A percentile compares a stretch with the other conserved stretches of the same genome.
These are phyloP conservation scores for Iberis amara DNA, from an alignment of 441 rosid genomes.

Conservation along the genomic window DNA sequence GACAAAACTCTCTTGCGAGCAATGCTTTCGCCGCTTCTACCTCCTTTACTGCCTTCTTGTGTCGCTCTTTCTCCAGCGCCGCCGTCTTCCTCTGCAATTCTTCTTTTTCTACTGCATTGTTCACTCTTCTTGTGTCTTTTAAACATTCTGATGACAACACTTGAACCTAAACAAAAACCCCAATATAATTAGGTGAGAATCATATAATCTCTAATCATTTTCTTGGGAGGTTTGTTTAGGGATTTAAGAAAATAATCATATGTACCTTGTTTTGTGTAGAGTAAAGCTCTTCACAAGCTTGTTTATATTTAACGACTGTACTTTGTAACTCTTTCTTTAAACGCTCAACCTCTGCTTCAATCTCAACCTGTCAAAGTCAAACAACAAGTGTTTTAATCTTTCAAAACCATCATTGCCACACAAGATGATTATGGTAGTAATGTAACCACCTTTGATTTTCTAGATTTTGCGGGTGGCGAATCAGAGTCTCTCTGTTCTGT, in stretches of 20 bases:
- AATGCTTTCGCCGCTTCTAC: constrained; percentile 63
- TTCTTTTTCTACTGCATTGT: constrained; percentile 60
- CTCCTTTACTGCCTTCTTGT: constrained; percentile 56
- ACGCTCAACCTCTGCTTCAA: constrained; percentile 54
- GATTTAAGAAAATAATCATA: too few relatives aligned
- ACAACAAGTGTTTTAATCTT: neutral
- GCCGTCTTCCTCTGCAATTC: constrained; percentile 52
- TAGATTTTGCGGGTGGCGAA: constrained; percentile 12
- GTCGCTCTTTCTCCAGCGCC: constrained; percentile 55
- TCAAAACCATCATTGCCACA: neutral
- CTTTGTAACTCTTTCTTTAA: constrained; percentile 56
- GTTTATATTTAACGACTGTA: constrained; percentile 52
- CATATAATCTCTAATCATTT: too few relatives aligned
- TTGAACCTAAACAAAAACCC: constrained; percentile 42
- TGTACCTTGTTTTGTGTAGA: constrained; percentile 66
- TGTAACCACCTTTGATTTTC: constrained; percentile 21
- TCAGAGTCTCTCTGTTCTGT: neutral
- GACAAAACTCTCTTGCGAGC: constrained; percentile 52
- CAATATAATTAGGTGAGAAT: too few relatives aligned
- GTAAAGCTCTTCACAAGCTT: constrained; percentile 67
- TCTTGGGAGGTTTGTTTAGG: too few relatives aligned
- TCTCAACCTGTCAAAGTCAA: constrained; percentile 42
- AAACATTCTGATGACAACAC: constrained; percentile 51
- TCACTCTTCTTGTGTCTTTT: constrained; percentile 56
- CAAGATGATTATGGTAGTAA: neutral